phyloP scores from a whole-genome alignment of 108 stramenopile genomes.

The Conticribra guillardii region DNA sequence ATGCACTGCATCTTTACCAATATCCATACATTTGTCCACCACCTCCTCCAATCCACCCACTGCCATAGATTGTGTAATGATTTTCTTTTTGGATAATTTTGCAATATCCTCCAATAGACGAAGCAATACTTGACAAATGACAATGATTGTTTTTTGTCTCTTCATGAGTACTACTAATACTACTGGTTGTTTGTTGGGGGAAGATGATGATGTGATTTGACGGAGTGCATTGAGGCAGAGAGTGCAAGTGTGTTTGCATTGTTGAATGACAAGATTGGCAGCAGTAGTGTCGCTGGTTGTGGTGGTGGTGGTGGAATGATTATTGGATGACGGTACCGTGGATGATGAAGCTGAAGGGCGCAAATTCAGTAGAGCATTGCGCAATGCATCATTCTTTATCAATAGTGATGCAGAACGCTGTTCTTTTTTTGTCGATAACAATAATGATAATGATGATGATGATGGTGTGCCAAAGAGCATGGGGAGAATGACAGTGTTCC shows the following conservation, averaged over 20 bases:
- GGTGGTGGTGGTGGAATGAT: no score
- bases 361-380: conserved; percentile 22
- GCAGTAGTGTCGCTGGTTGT: no score
- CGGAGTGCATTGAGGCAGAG: conserved; percentile 6
- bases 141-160: conserved; percentile 31
- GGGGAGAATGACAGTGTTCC: conserved; percentile 39
- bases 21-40: neutral
- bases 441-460: conserved; percentile 33
- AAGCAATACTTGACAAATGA: conserved; percentile 30
- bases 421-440: neutral
- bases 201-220: no score
- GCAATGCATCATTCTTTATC: conserved; percentile 11
- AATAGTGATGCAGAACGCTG: conserved; percentile 1
- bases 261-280: neutral
- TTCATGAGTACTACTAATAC: no score
- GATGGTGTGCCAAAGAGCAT: conserved; percentile 24
- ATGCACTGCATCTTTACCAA: conserved; percentile 25
- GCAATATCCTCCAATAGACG: conserved; percentile 18
- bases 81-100: neutral
- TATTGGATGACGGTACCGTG: no score
- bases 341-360: conserved; percentile 6
- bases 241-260: conserved; percentile 5
- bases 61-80: no score
- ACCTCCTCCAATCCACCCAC: no score
- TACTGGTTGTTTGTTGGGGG: no score